These are phyloP conservation scores for Bjerkandera adusta DNA, from an alignment of 1,284 basidiomycete species.

Conservation along the genomic window DNA sequence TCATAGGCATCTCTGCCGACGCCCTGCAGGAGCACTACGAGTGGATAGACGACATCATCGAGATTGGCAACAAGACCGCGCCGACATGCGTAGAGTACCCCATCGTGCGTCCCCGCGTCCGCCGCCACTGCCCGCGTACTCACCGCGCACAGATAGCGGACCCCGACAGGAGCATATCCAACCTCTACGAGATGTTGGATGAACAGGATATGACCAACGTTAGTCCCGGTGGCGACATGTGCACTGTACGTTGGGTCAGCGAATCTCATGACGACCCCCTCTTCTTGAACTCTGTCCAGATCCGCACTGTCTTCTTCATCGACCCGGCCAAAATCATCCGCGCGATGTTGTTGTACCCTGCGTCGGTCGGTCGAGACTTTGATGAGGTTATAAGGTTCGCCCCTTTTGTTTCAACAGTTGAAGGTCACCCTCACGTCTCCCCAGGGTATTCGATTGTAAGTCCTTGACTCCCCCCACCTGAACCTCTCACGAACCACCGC, in stretches of 20 bases:
- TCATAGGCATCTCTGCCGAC: constrained; percentile 95
- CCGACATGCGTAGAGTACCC: constrained; percentile 87
- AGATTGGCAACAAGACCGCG: constrained; percentile 63
- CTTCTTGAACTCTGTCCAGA: constrained; percentile 47
- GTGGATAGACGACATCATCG: constrained; percentile 94
- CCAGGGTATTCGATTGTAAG: constrained; percentile 65
- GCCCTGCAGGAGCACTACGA: constrained; percentile 81
- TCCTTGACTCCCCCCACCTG: neutral
- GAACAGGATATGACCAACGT: constrained; percentile 92
- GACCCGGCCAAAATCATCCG: constrained; percentile 92
- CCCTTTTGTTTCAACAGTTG: neutral
- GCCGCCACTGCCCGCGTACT: neutral
- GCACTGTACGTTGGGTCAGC: constrained; percentile 50
- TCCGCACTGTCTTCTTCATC: constrained; percentile 95
- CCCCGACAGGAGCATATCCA: constrained; percentile 83
- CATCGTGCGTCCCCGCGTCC: constrained; percentile 60
- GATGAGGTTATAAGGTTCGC: constrained; percentile 83
- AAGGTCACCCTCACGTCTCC: neutral
- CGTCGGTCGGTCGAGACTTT: constrained; percentile 80
- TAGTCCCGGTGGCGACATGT: constrained; percentile 86
- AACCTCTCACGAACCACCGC: neutral
- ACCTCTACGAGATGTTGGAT: constrained; percentile 94
- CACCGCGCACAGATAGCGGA: constrained; percentile 76
- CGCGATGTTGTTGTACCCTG: constrained; percentile 88
- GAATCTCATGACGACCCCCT: constrained; percentile 15